Conservation (phyloP, 371 early-diverging fungal genomes). For the Mortierella sp. region DNA sequence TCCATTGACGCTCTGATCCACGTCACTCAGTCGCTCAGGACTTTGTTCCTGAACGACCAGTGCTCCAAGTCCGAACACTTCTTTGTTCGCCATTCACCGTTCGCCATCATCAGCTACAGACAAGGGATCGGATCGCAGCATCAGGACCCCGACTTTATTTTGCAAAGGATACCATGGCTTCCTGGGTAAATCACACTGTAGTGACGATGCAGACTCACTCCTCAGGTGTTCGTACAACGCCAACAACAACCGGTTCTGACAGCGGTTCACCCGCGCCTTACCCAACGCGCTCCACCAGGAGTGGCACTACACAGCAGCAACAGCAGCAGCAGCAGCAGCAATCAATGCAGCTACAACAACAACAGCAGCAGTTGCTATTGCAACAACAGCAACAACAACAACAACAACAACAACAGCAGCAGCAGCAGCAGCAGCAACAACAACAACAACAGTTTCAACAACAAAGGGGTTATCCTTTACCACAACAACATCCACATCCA, state of each 20-base stretch:
- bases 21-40: no score
- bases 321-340: slow-evolving; percentile 13
- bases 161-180: slow-evolving; percentile 16
- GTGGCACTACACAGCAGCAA: slow-evolving; percentile 7
- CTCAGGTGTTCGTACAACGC: no score
- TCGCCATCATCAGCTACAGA: no score
- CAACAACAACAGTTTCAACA: no score
- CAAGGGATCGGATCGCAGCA: no score
- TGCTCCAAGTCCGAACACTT: no score
- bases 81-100: no score
- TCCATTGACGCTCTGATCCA: no score
- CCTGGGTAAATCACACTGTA: slow-evolving; percentile 23
- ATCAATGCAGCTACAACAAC: slow-evolving; percentile 10
- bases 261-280: slow-evolving; percentile 17
- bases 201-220: slow-evolving; percentile 35
- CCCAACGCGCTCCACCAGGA: slow-evolving; percentile 26
- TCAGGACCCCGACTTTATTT: background rate
- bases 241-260: slow-evolving; percentile 19
- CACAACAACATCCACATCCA: background rate
- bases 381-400: background rate
- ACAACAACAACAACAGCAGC: slow-evolving; percentile 11
- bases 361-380: slow-evolving; percentile 4
- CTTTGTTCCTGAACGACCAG: no score
- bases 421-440: slow-evolving; percentile 12
- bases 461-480: no score